Evolutionary conservation across 805 yeast species (phyloP).

Genomic region (Candida nitratophila): DNA sequence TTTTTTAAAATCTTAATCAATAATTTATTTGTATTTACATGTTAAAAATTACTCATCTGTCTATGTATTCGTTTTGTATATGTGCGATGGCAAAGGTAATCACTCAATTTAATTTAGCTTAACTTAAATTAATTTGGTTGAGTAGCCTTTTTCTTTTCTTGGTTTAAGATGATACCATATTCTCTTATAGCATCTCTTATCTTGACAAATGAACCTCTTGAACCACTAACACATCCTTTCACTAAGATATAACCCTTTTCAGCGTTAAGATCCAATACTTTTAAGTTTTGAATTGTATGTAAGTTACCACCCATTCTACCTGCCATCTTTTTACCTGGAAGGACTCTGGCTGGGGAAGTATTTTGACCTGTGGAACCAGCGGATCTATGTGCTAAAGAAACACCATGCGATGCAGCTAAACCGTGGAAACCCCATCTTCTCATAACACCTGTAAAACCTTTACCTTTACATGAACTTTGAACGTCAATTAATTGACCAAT

Average conservation of each 20-base stretch:
- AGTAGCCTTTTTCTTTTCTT: neutral
- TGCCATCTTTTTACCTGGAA: constrained; percentile 97
- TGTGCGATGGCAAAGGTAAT: too few relatives aligned
- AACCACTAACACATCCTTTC: constrained; percentile 89
- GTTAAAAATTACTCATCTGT: neutral
- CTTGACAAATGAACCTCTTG: constrained; percentile 66
- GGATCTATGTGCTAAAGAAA: constrained; percentile 84
- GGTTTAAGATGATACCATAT: constrained; percentile 21
- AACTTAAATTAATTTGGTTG: neutral
- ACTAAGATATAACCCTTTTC: constrained; percentile 75
- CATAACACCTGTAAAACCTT: constrained; percentile 98
- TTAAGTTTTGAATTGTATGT: constrained; percentile 68
- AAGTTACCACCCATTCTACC: constrained; percentile 87
- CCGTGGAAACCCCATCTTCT: constrained; percentile 88
- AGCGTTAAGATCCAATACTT: constrained; percentile 73
- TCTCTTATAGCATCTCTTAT: constrained; percentile 71
- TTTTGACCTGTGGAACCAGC: constrained; percentile 97
- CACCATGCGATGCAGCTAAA: constrained; percentile 92
- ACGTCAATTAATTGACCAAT: constrained; percentile 82
- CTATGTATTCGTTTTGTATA: neutral
- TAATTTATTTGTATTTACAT: neutral
- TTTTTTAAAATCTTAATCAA: too few relatives aligned
- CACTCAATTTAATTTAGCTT: too few relatives aligned
- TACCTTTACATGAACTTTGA: constrained; percentile 78
- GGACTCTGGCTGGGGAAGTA: constrained; percentile 91